Evolutionary conservation across 2,329 filamentous ascomycete species (phyloP).

Genomic region (Mariannaea sp.): DNA sequence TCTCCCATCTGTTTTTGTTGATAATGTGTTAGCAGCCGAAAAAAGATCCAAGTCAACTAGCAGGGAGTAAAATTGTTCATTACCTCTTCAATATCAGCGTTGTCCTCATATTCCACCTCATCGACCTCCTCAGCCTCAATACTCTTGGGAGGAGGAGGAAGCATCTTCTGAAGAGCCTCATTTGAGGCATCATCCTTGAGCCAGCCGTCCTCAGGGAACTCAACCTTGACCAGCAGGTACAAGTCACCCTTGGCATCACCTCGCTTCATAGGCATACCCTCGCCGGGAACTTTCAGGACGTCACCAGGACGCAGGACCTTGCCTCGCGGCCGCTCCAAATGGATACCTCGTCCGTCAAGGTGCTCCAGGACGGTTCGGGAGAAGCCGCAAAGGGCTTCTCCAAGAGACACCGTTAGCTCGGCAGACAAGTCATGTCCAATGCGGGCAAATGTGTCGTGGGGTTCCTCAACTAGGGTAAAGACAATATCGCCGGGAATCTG

Average conservation of each 20-base stretch:
- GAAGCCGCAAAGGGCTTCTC: slow-evolving; percentile 87
- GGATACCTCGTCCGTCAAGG: slow-evolving; percentile 89
- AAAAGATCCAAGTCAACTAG: neutral
- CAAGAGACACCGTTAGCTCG: slow-evolving; percentile 78
- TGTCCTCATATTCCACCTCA: slow-evolving; percentile 84
- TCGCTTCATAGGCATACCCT: slow-evolving; percentile 94
- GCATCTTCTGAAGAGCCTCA: slow-evolving; percentile 71
- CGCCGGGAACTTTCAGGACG: slow-evolving; percentile 81
- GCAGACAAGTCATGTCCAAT: slow-evolving; percentile 84
- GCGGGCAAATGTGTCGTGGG: slow-evolving; percentile 81
- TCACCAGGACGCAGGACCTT: slow-evolving; percentile 83
- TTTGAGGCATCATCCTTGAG: slow-evolving; percentile 72
- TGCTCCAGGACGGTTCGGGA: slow-evolving; percentile 89
- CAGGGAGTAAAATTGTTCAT: slow-evolving; percentile 34
- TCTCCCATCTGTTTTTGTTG: slow-evolving; percentile 71
- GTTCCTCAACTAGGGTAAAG: slow-evolving; percentile 82
- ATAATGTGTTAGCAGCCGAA: slow-evolving; percentile 21
- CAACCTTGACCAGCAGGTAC: slow-evolving; percentile 82
- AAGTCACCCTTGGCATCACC: slow-evolving; percentile 84
- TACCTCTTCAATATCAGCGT: slow-evolving; percentile 80
- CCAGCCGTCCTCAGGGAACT: slow-evolving; percentile 90
- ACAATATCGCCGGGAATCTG: slow-evolving; percentile 91
- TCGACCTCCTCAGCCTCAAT: slow-evolving; percentile 78
- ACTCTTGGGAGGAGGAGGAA: slow-evolving; percentile 67
- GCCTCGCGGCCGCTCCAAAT: slow-evolving; percentile 77